Conservation (phyloP, 2,329 filamentous ascomycete species). For the Aureobasidium sp. region DNA sequence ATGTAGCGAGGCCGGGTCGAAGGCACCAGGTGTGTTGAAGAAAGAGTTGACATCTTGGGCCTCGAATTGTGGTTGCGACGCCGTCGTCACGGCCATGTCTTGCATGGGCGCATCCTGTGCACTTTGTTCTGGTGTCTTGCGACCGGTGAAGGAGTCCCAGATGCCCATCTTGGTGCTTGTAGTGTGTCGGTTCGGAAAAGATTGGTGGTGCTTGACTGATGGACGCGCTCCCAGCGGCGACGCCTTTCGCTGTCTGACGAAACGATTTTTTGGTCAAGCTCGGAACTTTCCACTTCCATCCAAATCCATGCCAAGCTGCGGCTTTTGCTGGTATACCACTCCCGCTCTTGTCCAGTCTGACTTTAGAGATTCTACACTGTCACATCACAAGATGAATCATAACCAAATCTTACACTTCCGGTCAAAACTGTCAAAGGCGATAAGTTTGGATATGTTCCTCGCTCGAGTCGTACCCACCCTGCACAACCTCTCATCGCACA, state of each 20-base stretch:
- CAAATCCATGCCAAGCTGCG: neutral
- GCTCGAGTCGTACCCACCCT: neutral
- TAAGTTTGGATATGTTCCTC: too few species aligned
- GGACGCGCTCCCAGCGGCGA: neutral
- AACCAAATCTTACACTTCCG: too few species aligned
- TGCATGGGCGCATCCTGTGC: slow-evolving; percentile 32
- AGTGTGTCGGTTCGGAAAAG: neutral
- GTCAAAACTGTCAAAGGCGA: too few species aligned
- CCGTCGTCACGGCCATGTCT: slow-evolving; percentile 36
- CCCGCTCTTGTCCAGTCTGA: too few species aligned
- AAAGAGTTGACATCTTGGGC: slow-evolving; percentile 79
- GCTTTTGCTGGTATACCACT: neutral
- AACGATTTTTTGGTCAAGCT: slow-evolving; percentile 10
- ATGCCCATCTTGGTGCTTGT: slow-evolving; percentile 38
- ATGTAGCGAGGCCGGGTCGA: slow-evolving; percentile 83
- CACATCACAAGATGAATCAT: too few species aligned
- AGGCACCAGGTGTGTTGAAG: slow-evolving; percentile 64
- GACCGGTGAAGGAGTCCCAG: slow-evolving; percentile 55
- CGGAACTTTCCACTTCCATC: slow-evolving; percentile 11
- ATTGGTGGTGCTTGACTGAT: neutral
- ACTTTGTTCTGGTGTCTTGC: slow-evolving; percentile 40
- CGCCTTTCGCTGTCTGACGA: neutral
- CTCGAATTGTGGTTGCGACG: slow-evolving; percentile 38
- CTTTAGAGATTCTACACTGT: too few species aligned
- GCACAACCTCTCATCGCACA: neutral